Base-by-base conservation (phyloP, 2,329 filamentous ascomycete species). In the Penicillium sp. region DNA sequence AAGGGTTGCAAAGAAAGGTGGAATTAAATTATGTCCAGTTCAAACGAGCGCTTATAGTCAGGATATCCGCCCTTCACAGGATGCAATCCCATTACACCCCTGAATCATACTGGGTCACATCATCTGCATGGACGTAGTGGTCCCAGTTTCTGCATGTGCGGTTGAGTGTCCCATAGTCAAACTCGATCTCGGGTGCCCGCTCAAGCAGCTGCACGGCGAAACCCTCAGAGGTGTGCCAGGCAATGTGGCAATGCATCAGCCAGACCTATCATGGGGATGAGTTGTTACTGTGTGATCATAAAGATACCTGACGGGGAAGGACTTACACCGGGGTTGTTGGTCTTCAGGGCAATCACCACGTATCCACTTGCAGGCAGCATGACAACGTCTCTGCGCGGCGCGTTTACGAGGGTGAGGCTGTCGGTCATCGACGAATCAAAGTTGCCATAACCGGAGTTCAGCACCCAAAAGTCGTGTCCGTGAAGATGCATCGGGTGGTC, bases 231-330 rank as follows among this genome's bases (percentile, higher is more conserved):
- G 35, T 7, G 27, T 52, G 47, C 44, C 47, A 48, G n/a, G 39
- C 36, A 20, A 47, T 44, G 36, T 47, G 42, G 9, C 44, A 45
- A 29, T 52, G 42, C 28, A 47, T 18, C 6, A 50, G 15, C 44
- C 44, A 52, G 4, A 21, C 41, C 3, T 8, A 41, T 41, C 7
- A 36, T 33, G 4, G 39, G 2, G 10, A 16, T 10, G 9, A 19
- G 10, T 11, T 9, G 15, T 33, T 23, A 33, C n/a, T n/a, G 7
- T 20, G n/a, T 10, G 16, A 25, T 14, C 17, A 19, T 20, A 26
- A n/a, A n/a, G 8, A 10, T 11, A 11, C n/a, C 2, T 14, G 13
- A 15, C 3, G 4, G 13, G 11, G 11, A 9, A 4, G 4, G 13
- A 39, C 41, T 32, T 39, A 43, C 41, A 13, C 48, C 39, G 1